Evolutionary conservation across 1,284 basidiomycete species (phyloP), one percentile per base, ranked within the genome.

Genomic region (Malassezia cuniculi): DNA sequence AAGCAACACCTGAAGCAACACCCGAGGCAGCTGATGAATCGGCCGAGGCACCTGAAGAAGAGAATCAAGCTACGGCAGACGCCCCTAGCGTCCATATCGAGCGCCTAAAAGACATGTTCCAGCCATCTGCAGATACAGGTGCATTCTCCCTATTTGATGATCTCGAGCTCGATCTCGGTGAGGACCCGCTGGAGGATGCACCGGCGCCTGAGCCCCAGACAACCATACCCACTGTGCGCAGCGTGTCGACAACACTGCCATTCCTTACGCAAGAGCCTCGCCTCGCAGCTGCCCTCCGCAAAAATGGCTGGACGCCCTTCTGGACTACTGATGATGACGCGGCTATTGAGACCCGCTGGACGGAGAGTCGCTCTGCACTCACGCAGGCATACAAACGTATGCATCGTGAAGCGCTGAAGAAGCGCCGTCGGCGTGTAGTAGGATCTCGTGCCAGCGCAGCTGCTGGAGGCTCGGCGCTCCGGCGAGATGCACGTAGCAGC

Each of bases 51-150:
- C 16, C 29, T 1, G n/a, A 15, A 9, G 26, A 20, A 4, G 45
- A 9, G 10, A 27, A 3, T 16, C 20, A 6, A 19, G 18, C 32
- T n/a, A 16, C 29, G 15, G 38, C 19, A 21, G 27, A 21, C 9
- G 30, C 20, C 7, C 8, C 16, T 2, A 31, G 34, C 22, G 52
- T 57, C 1, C 41, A 41, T 2, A 50, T 55, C 44, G 46, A 46
- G 11, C 52, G 43, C 5, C 40, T 64, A 17, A 64, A 55, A 25
- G 52, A 55, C 26, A 64, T 64, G 60, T 64, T 64, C 46, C 48
- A 48, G 36, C 57, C 60, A 12, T 46, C 60, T 27, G 57, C 54
- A 24, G 48, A 31, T 9, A 38, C 34, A 19, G 51, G 31, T 1
- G 45, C 46, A 2, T 63, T 65, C 19, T 53, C 54, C 17, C 34